Evolutionary conservation across 2,329 filamentous ascomycete species (phyloP).

Genomic region (Epichloe typhina): DNA sequence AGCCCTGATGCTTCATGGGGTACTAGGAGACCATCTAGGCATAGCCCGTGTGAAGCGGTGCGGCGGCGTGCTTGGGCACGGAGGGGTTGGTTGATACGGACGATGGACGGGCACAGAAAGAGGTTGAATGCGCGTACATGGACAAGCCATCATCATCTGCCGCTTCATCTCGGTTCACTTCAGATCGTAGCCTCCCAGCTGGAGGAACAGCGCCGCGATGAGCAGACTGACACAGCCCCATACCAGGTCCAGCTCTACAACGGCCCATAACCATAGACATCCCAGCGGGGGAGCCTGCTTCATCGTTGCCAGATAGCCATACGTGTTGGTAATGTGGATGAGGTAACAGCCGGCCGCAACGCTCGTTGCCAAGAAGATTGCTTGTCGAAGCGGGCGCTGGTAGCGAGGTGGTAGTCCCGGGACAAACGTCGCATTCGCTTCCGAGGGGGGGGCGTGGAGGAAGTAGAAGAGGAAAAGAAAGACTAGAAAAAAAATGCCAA

Average conservation of each 20-base stretch:
- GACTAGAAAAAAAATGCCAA: constrained; percentile 23
- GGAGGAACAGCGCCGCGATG: constrained; percentile 31
- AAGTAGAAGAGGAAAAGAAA: constrained; percentile 42
- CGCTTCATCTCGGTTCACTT: constrained; percentile 4
- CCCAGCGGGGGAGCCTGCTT: constrained; percentile 82
- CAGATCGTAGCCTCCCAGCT: constrained; percentile 36
- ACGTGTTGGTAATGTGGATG: constrained; percentile 66
- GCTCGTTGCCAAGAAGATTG: constrained; percentile 50
- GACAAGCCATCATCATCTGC: no score
- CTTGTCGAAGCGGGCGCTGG: constrained; percentile 38
- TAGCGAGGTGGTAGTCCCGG: constrained; percentile 33
- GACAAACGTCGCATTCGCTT: constrained; percentile 33
- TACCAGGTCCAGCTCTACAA: constrained; percentile 68
- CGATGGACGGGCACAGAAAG: no score
- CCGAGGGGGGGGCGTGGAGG: constrained; percentile 35
- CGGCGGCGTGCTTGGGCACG: no score
- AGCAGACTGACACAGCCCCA: constrained; percentile 47
- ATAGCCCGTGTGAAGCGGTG: no score
- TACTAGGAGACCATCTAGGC: no score
- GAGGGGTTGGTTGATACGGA: no score
- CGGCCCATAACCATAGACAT: constrained; percentile 84
- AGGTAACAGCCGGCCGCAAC: constrained; percentile 60
- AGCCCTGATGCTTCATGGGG: no score
- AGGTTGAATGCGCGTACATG: no score
- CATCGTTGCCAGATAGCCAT: constrained; percentile 79